Evolutionary conservation across 2,329 filamentous ascomycete genomes (phyloP).

Genomic region (Aspergillus hortae): DNA sequence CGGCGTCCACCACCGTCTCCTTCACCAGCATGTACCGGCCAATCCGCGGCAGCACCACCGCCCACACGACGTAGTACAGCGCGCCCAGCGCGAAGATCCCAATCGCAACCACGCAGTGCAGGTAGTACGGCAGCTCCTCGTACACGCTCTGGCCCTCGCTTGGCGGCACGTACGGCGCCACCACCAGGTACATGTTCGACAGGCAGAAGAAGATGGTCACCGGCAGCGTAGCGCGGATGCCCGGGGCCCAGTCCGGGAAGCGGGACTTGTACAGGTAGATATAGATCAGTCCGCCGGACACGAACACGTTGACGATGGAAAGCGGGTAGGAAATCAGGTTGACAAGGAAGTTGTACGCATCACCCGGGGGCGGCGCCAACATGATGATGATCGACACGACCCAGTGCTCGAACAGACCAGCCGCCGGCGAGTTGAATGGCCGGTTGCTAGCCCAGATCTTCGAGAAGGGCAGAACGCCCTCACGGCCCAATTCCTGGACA

Average conservation of each 20-base stretch:
- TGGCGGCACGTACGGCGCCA: conserved; percentile 52
- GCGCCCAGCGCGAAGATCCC: conserved; percentile 49
- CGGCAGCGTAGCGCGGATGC: conserved; percentile 48
- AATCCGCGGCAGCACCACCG: conserved; percentile 44
- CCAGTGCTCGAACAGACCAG: conserved; percentile 60
- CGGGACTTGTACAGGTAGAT: conserved; percentile 38
- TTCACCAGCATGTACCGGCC: conserved; percentile 53
- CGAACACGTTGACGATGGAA: conserved; percentile 50
- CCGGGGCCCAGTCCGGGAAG: conserved; percentile 47
- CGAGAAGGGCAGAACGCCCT: conserved; percentile 64
- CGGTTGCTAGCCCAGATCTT: conserved; percentile 66
- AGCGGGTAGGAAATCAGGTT: conserved; percentile 41
- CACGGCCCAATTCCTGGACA: conserved; percentile 61
- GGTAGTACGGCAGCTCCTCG: conserved; percentile 50
- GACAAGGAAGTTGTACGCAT: conserved; percentile 62
- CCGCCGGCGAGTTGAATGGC: conserved; percentile 63
- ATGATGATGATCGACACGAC: conserved; percentile 63
- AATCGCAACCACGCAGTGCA: conserved; percentile 53
- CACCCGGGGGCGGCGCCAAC: conserved; percentile 62
- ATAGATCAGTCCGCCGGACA: conserved; percentile 47
- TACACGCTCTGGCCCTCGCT: conserved; percentile 49
- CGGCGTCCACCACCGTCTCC: conserved; percentile 54
- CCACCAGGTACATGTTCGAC: conserved; percentile 51
- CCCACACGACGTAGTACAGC: conserved; percentile 52
- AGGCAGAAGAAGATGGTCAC: conserved; percentile 52